Conservation (phyloP, 306 rosid species). For the Quillaja saponaria region DNA sequence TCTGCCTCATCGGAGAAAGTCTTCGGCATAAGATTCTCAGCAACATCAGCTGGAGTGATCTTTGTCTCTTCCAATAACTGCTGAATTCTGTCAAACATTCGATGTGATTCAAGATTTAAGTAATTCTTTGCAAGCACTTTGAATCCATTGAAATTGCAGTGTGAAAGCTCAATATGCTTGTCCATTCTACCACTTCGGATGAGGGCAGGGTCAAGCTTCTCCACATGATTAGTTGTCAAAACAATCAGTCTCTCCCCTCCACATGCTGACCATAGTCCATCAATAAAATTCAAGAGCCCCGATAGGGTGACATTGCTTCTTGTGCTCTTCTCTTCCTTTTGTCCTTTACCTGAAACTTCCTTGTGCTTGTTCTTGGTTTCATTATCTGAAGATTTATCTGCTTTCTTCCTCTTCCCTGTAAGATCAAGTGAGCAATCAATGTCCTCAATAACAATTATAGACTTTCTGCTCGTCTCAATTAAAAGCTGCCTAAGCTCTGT, state of each 20-base stretch:
- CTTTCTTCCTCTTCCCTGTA: constrained; percentile 81
- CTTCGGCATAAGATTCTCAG: constrained; percentile 88
- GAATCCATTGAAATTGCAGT: constrained; percentile 70
- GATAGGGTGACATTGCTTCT: constrained; percentile 82
- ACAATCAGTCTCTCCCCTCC: constrained; percentile 84
- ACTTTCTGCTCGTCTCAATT: constrained; percentile 84
- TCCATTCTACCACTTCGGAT: constrained; percentile 90
- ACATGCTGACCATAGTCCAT: constrained; percentile 84
- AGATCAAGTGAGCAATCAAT: constrained; percentile 91
- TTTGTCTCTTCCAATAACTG: constrained; percentile 46
- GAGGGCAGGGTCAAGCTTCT: constrained; percentile 85
- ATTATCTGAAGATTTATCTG: constrained; percentile 45
- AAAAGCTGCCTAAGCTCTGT: constrained; percentile 79
- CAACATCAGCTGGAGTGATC: constrained; percentile 84
- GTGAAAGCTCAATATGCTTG: constrained; percentile 75
- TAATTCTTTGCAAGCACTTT: constrained; percentile 74
- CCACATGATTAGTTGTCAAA: constrained; percentile 80
- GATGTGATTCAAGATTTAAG: constrained; percentile 57
- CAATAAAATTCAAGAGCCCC: constrained; percentile 82
- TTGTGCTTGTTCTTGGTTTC: constrained; percentile 38
- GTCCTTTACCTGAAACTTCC: constrained; percentile 51
- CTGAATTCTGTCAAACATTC: constrained; percentile 48
- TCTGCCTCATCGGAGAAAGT: constrained; percentile 59
- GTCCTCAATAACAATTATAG: constrained; percentile 85
- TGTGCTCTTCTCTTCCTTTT: constrained; percentile 52